Evolutionary conservation across 345 rosid genomes (phyloP).

Genomic region (Populus tremula): DNA sequence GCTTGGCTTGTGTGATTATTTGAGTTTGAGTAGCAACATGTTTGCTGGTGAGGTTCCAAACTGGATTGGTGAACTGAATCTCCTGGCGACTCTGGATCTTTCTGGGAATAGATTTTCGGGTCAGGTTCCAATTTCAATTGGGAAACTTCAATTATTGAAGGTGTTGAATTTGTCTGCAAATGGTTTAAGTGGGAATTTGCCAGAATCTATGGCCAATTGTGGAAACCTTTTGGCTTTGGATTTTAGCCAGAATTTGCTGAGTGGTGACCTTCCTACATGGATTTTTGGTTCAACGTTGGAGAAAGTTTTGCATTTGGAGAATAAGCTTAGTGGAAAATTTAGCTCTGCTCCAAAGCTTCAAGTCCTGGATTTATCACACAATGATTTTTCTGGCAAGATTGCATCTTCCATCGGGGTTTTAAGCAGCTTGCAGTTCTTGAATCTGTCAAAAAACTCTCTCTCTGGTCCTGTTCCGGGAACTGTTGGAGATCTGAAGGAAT

Average conservation of each 20-base stretch:
- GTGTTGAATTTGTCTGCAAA: constrained; percentile 67
- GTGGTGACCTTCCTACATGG: constrained; percentile 62
- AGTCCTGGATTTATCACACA: constrained; percentile 71
- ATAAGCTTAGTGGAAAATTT: constrained; percentile 26
- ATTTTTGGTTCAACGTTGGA: constrained; percentile 38
- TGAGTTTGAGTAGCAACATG: constrained; percentile 56
- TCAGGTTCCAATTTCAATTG: constrained; percentile 50
- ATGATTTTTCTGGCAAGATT: constrained; percentile 65
- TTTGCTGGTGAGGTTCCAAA: constrained; percentile 59
- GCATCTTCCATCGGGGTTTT: constrained; percentile 42
- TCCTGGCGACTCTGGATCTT: constrained; percentile 77
- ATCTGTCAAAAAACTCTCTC: constrained; percentile 64
- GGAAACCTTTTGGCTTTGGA: constrained; percentile 53
- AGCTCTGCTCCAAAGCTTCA: constrained; percentile 45
- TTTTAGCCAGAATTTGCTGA: constrained; percentile 64
- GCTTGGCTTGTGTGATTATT: constrained; percentile 60
- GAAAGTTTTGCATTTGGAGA: constrained; percentile 37
- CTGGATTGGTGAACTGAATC: constrained; percentile 76
- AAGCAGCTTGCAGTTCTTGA: constrained; percentile 50
- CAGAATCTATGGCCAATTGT: constrained; percentile 59
- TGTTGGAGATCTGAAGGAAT: constrained; percentile 54
- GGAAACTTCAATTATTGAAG: constrained; percentile 57
- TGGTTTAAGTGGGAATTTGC: constrained; percentile 55
- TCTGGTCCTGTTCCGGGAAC: constrained; percentile 50
- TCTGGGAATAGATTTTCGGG: constrained; percentile 67